Base-by-base conservation (phyloP, 371 early-diverging fungal species). In the Apophysomyces variabilis region DNA sequence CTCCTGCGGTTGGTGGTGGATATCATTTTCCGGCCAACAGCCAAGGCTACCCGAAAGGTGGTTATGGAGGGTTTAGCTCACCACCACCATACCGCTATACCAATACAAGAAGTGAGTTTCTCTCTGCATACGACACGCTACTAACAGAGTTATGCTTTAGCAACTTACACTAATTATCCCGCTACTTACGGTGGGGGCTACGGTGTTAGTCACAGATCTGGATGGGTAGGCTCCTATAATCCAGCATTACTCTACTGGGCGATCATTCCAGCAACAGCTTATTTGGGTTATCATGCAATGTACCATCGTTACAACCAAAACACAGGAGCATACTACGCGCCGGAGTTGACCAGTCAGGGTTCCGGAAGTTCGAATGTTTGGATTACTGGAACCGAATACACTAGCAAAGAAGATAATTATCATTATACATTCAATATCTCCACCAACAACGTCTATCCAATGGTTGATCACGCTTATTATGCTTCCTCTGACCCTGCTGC, bases 321-420 rank as follows among this genome's bases (percentile, higher is more conserved):
- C 37, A 62, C 43, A 11, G 83, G 83, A 0, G 75, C 77, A 18
- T 83, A 80, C 60, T 83, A 80, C 62, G 83, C 80, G n/a, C 83
- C 83, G 18, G 61, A 64, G 38, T n/a, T 80, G 3, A 68, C 63
- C 11, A 54, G 68, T n/a, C 61, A 62, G 43, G 73, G 72, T 3
- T 66, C 64, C 14, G 73, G 72, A 12, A 72, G 69, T 8, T 36
- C 64, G 1, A 68, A 77, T 44, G 70, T 76, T 4, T 38, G 78
- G 8, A 69, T 83, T 46, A 83, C 77, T 59, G 80, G 77, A 1
- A 78, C 83, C 11, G 76, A 71, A 12, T 66, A 77, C 39, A 73
- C 76, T 2, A 70, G 73, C 35, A 60, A 70, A 7, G 56, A 64
- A 41, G 64, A 72, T 46, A 80, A 80, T 58, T 83, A 75, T 36